phyloP scores from a whole-genome alignment of 768 basidiomycete species.

The Mycena belliarum region DNA sequence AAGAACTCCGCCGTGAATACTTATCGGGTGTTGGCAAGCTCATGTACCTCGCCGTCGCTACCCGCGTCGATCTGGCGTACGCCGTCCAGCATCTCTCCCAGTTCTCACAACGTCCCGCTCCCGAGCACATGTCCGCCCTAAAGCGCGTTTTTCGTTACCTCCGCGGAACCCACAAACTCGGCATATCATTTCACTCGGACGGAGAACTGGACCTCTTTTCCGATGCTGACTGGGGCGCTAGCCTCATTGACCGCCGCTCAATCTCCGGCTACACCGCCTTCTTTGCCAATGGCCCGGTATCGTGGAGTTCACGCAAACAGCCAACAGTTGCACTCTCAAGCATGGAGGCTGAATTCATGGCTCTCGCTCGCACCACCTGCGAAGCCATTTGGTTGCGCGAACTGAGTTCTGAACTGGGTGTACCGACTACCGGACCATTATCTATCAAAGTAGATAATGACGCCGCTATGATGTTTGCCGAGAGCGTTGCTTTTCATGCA shows the following conservation, averaged over 20 bases:
- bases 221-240: slow-evolving; percentile 23
- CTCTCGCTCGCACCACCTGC: slow-evolving; percentile 28
- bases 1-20: slow-evolving; percentile 22
- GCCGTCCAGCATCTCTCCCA: slow-evolving; percentile 30
- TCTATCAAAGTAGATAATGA: slow-evolving; percentile 32
- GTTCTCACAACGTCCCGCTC: slow-evolving; percentile 29
- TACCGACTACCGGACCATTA: not conserved
- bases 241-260: slow-evolving; percentile 22
- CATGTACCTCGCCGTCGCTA: slow-evolving; percentile 31
- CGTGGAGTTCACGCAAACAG: slow-evolving; percentile 38
- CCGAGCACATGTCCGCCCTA: slow-evolving; percentile 34
- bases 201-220: slow-evolving; percentile 5
- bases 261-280: slow-evolving; percentile 35
- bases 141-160: slow-evolving; percentile 40
- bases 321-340: slow-evolving; percentile 25
- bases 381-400: slow-evolving; percentile 34
- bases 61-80: slow-evolving; percentile 36
- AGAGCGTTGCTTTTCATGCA: slow-evolving; percentile 29
- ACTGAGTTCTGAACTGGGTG: slow-evolving; percentile 19
- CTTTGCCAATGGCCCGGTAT: slow-evolving; percentile 29
- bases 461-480: slow-evolving; percentile 25
- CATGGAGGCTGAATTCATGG: slow-evolving; percentile 39
- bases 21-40: slow-evolving; percentile 28
- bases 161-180: slow-evolving; percentile 17
- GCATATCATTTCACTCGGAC: slow-evolving; percentile 8